Evolutionary conservation across 768 basidiomycete species (phyloP).

Genomic region (Phanerochaete carnosa): DNA sequence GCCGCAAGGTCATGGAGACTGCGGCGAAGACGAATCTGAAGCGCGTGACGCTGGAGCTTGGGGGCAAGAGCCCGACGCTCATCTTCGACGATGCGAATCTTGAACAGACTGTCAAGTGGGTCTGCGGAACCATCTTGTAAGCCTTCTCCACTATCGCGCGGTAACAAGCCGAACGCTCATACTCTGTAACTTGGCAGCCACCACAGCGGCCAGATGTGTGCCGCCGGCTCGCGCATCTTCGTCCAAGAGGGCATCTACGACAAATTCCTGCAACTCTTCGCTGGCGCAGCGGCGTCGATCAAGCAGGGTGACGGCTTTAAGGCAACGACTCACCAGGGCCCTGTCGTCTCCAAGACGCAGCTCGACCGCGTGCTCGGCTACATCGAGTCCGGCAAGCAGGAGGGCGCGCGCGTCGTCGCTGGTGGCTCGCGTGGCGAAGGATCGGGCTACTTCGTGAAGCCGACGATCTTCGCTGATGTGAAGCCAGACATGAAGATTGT

Average conservation of each 20-base stretch:
- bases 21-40: slow-evolving; percentile 83
- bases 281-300: slow-evolving; percentile 31
- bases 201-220: slow-evolving; percentile 37
- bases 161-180: not conserved
- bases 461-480: slow-evolving; percentile 72
- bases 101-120: slow-evolving; percentile 72
- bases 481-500: slow-evolving; percentile 73
- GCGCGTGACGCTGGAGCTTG: slow-evolving; percentile 78
- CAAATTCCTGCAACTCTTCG: slow-evolving; percentile 45
- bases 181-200: not conserved
- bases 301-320: slow-evolving; percentile 46
- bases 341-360: slow-evolving; percentile 43
- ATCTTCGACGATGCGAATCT: slow-evolving; percentile 74
- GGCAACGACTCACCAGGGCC: slow-evolving; percentile 41
- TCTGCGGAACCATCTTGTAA: slow-evolving; percentile 70
- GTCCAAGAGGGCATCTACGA: slow-evolving; percentile 59
- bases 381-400: slow-evolving; percentile 69
- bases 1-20: slow-evolving; percentile 77
- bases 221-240: slow-evolving; percentile 53
- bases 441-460: slow-evolving; percentile 68
- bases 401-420: slow-evolving; percentile 62
- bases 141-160: slow-evolving; percentile 20
- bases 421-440: slow-evolving; percentile 62
- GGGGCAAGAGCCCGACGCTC: slow-evolving; percentile 71
- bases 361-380: slow-evolving; percentile 73